Evolutionary conservation across 805 yeast genomes (phyloP).

Genomic region (Yamadazyma olivae): DNA sequence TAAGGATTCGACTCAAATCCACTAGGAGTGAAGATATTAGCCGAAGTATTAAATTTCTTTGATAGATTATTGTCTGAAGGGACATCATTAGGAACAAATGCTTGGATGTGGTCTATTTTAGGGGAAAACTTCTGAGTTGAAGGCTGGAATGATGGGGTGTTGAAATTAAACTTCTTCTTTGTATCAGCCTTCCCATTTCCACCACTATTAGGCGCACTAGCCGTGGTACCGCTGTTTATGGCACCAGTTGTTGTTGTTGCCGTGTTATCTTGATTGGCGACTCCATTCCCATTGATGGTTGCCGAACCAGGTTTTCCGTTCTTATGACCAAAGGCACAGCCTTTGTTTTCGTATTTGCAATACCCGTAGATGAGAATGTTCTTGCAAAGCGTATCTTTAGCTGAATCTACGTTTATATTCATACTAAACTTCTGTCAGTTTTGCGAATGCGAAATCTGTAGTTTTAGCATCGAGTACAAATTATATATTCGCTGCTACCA

Average conservation of each 20-base stretch:
- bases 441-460: too few relatives aligned
- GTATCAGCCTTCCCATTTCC: neutral
- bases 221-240: constrained; percentile 1
- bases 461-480: too few relatives aligned
- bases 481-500: too few relatives aligned
- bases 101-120: constrained; percentile 43
- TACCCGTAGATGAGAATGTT: constrained; percentile 83
- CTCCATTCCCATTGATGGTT: too few relatives aligned
- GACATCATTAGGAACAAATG: constrained; percentile 43
- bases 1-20: constrained; percentile 2
- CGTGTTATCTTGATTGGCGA: too few relatives aligned
- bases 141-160: constrained; percentile 45
- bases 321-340: constrained; percentile 76
- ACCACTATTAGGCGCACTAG: neutral
- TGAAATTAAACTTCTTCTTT: constrained; percentile 31
- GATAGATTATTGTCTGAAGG: neutral
- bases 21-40: constrained; percentile 39
- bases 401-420: constrained; percentile 50
- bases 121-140: constrained; percentile 39
- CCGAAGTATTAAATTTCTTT: constrained; percentile 35
- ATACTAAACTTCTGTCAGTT: constrained; percentile 12
- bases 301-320: neutral
- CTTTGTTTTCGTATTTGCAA: constrained; percentile 84
- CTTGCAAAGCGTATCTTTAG: constrained; percentile 77
- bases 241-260: too few relatives aligned